These are phyloP conservation scores for Candida ipomoeae DNA, from an alignment of 805 yeast genomes.

Conservation along the genomic window DNA sequence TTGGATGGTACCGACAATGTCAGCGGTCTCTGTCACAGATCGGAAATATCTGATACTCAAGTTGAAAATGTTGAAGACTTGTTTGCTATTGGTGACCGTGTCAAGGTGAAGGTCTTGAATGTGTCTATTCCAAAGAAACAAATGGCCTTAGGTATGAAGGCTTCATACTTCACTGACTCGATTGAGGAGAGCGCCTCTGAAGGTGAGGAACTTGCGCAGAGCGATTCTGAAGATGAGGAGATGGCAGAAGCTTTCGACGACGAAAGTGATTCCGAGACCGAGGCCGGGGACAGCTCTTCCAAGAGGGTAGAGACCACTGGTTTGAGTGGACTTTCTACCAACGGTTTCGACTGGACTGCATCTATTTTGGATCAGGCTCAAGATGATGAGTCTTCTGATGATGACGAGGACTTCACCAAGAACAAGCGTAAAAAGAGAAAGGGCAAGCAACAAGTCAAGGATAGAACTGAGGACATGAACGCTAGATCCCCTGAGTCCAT, in stretches of 20 bases:
- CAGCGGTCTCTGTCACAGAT: conserved; percentile 82
- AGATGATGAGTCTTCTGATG: conserved; percentile 48
- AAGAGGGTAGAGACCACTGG: conserved; percentile 10
- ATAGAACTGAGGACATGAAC: conserved; percentile 78
- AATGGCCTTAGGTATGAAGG: conserved; percentile 88
- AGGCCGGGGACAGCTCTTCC: conserved; percentile 20
- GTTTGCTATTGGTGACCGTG: conserved; percentile 87
- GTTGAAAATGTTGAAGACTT: conserved; percentile 56
- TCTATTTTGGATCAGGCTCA: conserved; percentile 78
- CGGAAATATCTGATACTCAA: conserved; percentile 73
- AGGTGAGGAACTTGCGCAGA: conserved; percentile 10
- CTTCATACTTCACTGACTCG: conserved; percentile 68
- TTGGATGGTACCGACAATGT: conserved; percentile 70
- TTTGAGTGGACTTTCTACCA: conserved; percentile 44
- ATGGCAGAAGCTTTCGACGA: conserved; percentile 33
- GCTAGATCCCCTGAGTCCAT: conserved; percentile 89
- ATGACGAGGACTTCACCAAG: conserved; percentile 56
- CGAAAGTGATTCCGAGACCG: conserved; percentile 23
- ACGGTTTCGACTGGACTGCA: conserved; percentile 96
- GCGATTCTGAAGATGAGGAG: conserved; percentile 22
- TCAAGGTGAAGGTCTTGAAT: conserved; percentile 73
- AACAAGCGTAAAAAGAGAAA: conserved; percentile 44
- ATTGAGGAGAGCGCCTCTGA: conserved; percentile 24
- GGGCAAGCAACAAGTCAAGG: conserved; percentile 55
- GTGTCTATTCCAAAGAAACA: conserved; percentile 65